These are phyloP conservation scores for Trichosporon faecale DNA, from an alignment of 1,284 basidiomycete species.

Conservation along the genomic window DNA sequence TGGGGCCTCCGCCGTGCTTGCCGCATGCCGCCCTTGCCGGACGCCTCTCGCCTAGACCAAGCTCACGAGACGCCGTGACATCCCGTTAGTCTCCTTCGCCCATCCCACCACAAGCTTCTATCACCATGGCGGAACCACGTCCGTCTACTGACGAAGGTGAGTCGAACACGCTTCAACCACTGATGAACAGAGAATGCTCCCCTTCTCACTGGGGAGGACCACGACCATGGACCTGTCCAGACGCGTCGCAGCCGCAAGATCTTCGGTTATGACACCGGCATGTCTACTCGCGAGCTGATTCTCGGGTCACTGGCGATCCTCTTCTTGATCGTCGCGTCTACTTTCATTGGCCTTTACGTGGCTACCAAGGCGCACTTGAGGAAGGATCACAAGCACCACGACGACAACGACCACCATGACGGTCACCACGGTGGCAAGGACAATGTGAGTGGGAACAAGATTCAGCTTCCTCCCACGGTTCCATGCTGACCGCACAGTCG, in stretches of 20 bases:
- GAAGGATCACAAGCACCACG: constrained; percentile 51
- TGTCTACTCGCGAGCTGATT: constrained; percentile 71
- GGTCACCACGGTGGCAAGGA: no score
- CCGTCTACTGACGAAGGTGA: constrained; percentile 51
- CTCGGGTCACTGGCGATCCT: constrained; percentile 71
- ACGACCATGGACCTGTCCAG: constrained; percentile 15
- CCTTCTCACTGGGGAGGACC: constrained; percentile 37
- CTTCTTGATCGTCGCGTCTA: constrained; percentile 73
- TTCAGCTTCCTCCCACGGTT: constrained; percentile 7
- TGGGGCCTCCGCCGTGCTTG: neutral
- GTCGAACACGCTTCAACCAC: constrained; percentile 9
- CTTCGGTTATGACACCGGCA: constrained; percentile 4
- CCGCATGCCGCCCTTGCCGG: no score
- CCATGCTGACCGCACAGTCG: constrained; percentile 51
- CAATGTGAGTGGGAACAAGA: constrained; percentile 12
- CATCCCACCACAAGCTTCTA: neutral
- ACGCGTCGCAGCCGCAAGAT: constrained; percentile 3
- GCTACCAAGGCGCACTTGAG: constrained; percentile 75
- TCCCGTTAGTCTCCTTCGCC: neutral
- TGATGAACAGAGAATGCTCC: constrained; percentile 49
- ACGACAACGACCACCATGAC: constrained; percentile 30
- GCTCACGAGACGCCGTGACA: neutral
- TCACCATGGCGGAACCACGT: constrained; percentile 46
- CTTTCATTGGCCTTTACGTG: constrained; percentile 89
- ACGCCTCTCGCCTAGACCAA: neutral